Conservation (phyloP, 2,329 filamentous ascomycete genomes). For the Aspergillus fructus region DNA sequence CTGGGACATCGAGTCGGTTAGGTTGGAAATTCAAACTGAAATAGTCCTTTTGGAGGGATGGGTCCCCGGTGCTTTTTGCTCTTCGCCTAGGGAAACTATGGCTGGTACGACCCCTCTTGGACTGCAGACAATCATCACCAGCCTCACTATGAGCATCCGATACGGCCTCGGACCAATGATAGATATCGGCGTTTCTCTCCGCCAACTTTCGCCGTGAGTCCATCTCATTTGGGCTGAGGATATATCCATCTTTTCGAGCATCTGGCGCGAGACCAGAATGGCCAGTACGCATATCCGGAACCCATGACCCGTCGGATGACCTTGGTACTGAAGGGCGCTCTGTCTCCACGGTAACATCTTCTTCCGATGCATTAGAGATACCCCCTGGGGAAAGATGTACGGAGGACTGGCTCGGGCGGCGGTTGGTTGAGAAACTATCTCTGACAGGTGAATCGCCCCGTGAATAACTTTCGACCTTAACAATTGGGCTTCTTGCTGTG, state of each 20-base stretch:
- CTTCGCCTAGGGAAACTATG: conserved; percentile 37
- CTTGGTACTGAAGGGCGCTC: conserved; percentile 29
- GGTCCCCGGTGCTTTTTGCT: conserved; percentile 47
- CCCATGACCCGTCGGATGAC: conserved; percentile 49
- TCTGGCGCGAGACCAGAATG: conserved; percentile 50
- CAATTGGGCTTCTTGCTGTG: conserved; percentile 42
- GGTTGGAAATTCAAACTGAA: conserved; percentile 29
- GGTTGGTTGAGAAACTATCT: conserved; percentile 21
- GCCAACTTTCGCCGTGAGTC: conserved; percentile 46
- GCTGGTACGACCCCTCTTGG: conserved; percentile 20
- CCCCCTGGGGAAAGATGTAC: conserved; percentile 37
- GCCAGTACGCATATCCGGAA: conserved; percentile 36
- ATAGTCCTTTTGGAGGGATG: conserved; percentile 33
- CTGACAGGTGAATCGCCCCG: conserved; percentile 46
- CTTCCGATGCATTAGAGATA: conserved; percentile 28
- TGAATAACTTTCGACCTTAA: conserved; percentile 44
- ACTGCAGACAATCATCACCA: conserved; percentile 30
- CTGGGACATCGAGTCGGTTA: conserved; percentile 45
- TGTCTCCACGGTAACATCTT: conserved; percentile 25
- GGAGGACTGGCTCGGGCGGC: conserved; percentile 34
- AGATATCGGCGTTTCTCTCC: conserved; percentile 55
- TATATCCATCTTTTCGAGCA: conserved; percentile 44
- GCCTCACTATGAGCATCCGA: conserved; percentile 47
- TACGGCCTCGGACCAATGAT: conserved; percentile 53
- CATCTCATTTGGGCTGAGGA: conserved; percentile 53